Evolutionary conservation across 164 flowering plant genomes (phyloP), one percentile per base, ranked within the genome.

Genomic region (Vitis rupestris): DNA sequence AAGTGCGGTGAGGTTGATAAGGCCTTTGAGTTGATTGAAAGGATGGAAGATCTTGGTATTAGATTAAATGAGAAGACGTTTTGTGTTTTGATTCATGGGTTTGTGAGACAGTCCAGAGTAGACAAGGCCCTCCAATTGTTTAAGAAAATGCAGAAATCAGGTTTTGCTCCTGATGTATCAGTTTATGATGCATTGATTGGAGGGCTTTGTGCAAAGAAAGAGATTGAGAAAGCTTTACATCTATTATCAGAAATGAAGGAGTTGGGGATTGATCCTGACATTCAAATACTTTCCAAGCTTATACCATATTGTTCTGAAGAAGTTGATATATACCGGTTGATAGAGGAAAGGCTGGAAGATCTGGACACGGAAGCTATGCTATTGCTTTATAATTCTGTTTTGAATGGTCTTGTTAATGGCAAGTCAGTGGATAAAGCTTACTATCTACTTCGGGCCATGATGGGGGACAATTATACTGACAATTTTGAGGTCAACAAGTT

Each of bases 1-100:
- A 92, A 90, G 74, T 76, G 80, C 83, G 90, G 97, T 13, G 76
- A 86, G 72, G 85, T 90, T 57, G 98, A 92, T 78, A 79, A 79
- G 75, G 91, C 93, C 0, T 78, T 83, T 48, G 89, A 89, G 79
- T 67, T 90, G 78, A 73, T 90, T 73, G 86, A 88, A 51, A 83
- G 75, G 71, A 83, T 87, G 88, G 91, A 80, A 50, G 75, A 64
- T 55, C 79, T 31, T 3, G 77, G 82, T 71, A 51, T 86, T 67
- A 70, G 67, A 7, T 70, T 88, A 76, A 91, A 83, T 80, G 89
- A 88, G 79, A 90, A 86, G 76, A 92, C 97, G 0, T 76, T 82
- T 63, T 79, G 56, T 69, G 70, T 85, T 49, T 72, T 92, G 84
- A 85, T 92, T 84, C 94, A 90, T 79, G 97, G 96, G 27, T 87